Evolutionary conservation across 495 filamentous ascomycete genomes (phyloP).

Genomic region (Aspergillus avenaceus): DNA sequence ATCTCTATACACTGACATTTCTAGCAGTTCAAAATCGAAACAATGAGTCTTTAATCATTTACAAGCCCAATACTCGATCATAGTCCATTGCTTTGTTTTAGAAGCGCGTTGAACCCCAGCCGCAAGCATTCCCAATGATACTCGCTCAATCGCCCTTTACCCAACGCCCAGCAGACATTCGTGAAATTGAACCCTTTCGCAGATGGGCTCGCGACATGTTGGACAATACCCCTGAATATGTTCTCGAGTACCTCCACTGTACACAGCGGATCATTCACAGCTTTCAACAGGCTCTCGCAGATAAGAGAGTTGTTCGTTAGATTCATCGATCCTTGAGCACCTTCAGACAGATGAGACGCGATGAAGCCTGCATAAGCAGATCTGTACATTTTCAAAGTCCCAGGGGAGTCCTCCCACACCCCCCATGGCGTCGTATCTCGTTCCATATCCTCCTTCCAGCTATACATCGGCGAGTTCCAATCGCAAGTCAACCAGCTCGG

Average conservation of each 20-base stretch:
- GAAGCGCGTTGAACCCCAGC: not conserved
- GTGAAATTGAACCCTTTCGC: not conserved
- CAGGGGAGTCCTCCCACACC: slow-evolving; percentile 23
- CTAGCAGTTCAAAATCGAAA: no score
- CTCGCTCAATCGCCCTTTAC: not conserved
- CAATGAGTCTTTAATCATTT: no score
- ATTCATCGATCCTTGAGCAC: not conserved
- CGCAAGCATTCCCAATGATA: not conserved
- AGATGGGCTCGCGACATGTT: no score
- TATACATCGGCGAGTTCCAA: slow-evolving; percentile 30
- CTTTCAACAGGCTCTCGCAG: slow-evolving; percentile 5
- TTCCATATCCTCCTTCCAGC: slow-evolving; percentile 22
- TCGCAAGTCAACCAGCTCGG: slow-evolving; percentile 36
- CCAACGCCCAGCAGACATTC: not conserved
- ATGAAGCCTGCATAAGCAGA: slow-evolving; percentile 8
- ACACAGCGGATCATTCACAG: slow-evolving; percentile 5
- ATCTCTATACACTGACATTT: no score
- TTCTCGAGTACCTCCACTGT: slow-evolving; percentile 4
- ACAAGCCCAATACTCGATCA: no score
- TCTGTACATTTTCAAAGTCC: slow-evolving; percentile 9
- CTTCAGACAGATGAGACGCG: not conserved
- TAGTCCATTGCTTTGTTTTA: not conserved
- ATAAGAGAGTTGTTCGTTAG: slow-evolving; percentile 4
- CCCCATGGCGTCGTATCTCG: slow-evolving; percentile 15
- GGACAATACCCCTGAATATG: not conserved